These are phyloP conservation scores for Monosporozyma solicola DNA, from an alignment of 805 yeast genomes.

Conservation along the genomic window DNA sequence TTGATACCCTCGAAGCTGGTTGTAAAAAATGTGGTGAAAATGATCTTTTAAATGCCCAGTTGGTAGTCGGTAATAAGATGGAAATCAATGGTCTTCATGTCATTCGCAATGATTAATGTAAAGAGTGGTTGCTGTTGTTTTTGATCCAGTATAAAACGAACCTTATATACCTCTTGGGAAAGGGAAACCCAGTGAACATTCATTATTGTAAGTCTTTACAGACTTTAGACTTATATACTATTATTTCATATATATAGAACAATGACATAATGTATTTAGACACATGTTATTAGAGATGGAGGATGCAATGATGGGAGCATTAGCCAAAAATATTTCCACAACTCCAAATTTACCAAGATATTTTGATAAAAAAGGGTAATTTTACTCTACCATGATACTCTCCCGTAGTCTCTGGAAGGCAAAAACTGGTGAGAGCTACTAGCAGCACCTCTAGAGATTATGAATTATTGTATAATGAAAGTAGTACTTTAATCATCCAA, in stretches of 20 bases:
- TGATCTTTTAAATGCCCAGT: constrained; percentile 57
- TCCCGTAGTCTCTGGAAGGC: no score
- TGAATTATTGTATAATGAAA: not conserved
- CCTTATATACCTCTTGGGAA: no score
- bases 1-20: constrained; percentile 41
- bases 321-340: no score
- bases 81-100: constrained; percentile 9
- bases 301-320: no score
- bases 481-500: not conserved
- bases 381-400: not conserved
- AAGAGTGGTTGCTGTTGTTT: not conserved
- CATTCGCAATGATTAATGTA: constrained; percentile 16
- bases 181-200: no score
- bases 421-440: no score
- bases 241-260: no score
- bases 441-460: not conserved
- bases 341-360: no score
- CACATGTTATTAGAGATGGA: no score
- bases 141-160: not conserved
- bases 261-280: no score
- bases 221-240: not conserved
- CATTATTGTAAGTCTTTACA: not conserved
- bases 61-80: constrained; percentile 16
- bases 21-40: constrained; percentile 40
- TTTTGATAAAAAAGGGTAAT: no score